Base-by-base conservation (phyloP, 2,329 filamentous ascomycete genomes). In the Fusarium beomiforme region DNA sequence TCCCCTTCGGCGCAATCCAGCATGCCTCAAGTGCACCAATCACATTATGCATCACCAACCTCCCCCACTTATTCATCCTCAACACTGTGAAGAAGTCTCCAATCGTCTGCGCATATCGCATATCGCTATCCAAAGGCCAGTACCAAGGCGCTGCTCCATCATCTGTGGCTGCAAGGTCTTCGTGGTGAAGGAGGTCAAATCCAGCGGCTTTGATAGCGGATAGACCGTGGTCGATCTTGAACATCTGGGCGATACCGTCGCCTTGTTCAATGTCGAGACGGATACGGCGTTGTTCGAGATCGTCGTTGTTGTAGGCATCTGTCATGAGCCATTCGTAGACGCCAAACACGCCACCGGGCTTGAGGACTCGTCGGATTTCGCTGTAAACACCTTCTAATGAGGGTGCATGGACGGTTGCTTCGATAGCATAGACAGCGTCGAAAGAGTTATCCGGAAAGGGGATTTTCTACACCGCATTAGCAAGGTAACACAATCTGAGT, bases 291-390 rank as follows among this genome's bases (percentile, higher is more conserved):
- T 98, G 96, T 77, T 90, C 87, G 0, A 93, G 82, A 86, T 98
- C 94, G 67, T 92, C 86, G 80, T 97, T 95, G 84, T 98, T 92
- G 83, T 98, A 99, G 19, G 90, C 85, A 67, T 98, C 95, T 9
- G 95, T 98, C 96, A 99, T 98, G 78, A 98, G 87, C 96, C 96
- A 98, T 83, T 99, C 96, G 84, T 98, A 99, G 46, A 98, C 95
- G 78, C 95, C 96, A 76, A 98, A 99, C 49, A 93, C 86, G 80
- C 96, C 95, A 61, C 96, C 96, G 23, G 96, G 96, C 88, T 98
- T 99, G 70, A 99, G 87, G n/a, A 98, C 95, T 39, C 93, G 93
- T 88, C 91, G 94, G 77, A 98, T 98, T 82, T 98, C 92, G 80
- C 90, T 91, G 85, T 99, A 99, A 71, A 98, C 94, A 65, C 93